Base-by-base conservation (phyloP, 352 stramenopile species). In the Phytopythium montanum region DNA sequence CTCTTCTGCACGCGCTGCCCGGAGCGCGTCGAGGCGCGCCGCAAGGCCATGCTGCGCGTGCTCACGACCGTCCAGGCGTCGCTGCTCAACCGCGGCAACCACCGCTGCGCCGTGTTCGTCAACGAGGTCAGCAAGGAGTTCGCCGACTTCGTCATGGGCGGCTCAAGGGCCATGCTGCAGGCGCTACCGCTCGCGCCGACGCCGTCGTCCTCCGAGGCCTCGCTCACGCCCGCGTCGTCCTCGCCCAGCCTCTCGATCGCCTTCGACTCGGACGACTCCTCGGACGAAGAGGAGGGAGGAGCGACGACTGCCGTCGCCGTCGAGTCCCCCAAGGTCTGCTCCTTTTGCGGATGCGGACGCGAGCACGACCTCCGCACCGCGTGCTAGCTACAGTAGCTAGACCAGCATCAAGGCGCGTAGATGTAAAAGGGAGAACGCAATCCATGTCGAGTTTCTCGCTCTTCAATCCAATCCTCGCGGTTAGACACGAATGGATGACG, bases 21-120 rank as follows among this genome's bases (percentile, higher is more conserved):
- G 23, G 61, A 44, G 14, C 64, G 64, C 21, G 67, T 74, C 21
- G 64, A 74, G 50, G 64, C 56, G 42, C 70, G 56, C 10, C 64
- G 64, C 33, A 59, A 69, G 16, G 67, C 68, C 23, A 33, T 75
- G 23, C 38, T 75, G 38, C 56, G 64, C 9, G 70, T 74, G 64
- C 60, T 74, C 29, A 74, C 66, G 34, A 75, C 68, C 16, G 58
- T 76, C 1, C 71, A 76, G 46, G 48, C 65, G 19, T 73, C 63
- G 13, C 59, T 76, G 19, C 61, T 75, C 39, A 75, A 75, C 55
- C 68, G 65, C 46, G 65, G 68, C 36, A 75, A 75, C 51, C 65
- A 73, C 54, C 54, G 62, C 14, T 76, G 69, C 39, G 56, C 59
- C 13, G 44, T 63, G 46, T 71, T 76, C 51, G 54, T 56, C 10